Evolutionary conservation across 305 asterid genomes (phyloP).

Genomic region (Solanum hybrid): DNA sequence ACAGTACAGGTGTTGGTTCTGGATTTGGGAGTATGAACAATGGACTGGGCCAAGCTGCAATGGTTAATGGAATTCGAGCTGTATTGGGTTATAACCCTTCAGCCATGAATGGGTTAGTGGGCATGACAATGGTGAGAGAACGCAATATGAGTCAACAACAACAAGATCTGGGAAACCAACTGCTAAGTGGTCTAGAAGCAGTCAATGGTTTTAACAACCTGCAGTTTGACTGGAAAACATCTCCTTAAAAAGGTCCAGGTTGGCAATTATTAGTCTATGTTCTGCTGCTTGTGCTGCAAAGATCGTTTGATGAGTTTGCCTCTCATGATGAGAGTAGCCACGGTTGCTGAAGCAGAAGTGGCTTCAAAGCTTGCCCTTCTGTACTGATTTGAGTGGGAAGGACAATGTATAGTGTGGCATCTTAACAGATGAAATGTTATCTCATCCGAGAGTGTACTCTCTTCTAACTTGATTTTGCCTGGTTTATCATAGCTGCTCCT

Average conservation of each 20-base stretch:
- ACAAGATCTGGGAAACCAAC: constrained; percentile 71
- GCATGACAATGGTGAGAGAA: constrained; percentile 60
- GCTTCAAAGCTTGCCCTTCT: constrained; percentile 5
- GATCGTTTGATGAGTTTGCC: not conserved
- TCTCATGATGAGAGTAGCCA: not conserved
- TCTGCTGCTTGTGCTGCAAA: constrained; percentile 1
- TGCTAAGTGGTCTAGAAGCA: constrained; percentile 69
- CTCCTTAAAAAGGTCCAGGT: constrained; percentile 24
- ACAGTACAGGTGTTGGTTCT: constrained; percentile 31
- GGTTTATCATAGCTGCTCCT: constrained; percentile 30
- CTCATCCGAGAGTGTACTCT: constrained; percentile 1
- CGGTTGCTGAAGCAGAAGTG: constrained; percentile 4
- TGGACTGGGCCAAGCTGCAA: constrained; percentile 59
- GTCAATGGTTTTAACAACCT: constrained; percentile 58
- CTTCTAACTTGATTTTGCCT: constrained; percentile 30
- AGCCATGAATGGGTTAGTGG: constrained; percentile 68
- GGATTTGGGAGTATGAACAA: constrained; percentile 51
- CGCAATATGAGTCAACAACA: constrained; percentile 69
- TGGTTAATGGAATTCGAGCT: constrained; percentile 63
- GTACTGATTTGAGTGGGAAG: constrained; percentile 19
- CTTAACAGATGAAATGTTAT: constrained; percentile 19
- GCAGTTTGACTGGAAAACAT: constrained; percentile 71
- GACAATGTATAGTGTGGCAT: constrained; percentile 14
- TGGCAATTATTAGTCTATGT: not conserved
- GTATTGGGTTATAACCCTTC: constrained; percentile 49